phyloP scores from a whole-genome alignment of 2,329 filamentous ascomycete genomes.

The Scedosporium minutisporum region DNA sequence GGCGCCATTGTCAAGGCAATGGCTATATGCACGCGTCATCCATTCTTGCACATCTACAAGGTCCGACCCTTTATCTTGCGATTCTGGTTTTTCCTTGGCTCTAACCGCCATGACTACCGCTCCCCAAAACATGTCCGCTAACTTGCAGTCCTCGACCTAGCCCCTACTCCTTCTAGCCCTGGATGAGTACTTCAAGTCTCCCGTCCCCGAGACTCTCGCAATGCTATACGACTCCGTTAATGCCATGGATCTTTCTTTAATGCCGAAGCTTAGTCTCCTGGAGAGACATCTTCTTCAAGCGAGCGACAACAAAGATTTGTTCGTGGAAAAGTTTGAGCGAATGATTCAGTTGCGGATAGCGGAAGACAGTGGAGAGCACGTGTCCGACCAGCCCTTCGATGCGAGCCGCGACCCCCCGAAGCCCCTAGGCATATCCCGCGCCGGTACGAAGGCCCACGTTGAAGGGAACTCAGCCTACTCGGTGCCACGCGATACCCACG shows the following conservation, averaged over 20 bases:
- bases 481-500: slow-evolving; percentile 87
- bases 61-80: slow-evolving; percentile 29
- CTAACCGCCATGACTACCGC: no score
- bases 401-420: slow-evolving; percentile 38
- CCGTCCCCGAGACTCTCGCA: slow-evolving; percentile 76
- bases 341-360: slow-evolving; percentile 79
- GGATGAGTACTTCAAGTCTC: slow-evolving; percentile 94
- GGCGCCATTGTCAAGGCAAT: slow-evolving; percentile 95
- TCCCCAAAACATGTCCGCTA: slow-evolving; percentile 6
- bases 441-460: slow-evolving; percentile 53
- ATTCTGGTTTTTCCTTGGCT: neutral
- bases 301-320: slow-evolving; percentile 90
- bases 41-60: slow-evolving; percentile 98
- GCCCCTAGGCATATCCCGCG: slow-evolving; percentile 42
- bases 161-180: slow-evolving; percentile 81
- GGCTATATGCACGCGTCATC: slow-evolving; percentile 96
- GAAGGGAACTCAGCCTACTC: slow-evolving; percentile 58
- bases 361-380: slow-evolving; percentile 44
- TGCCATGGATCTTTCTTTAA: slow-evolving; percentile 88
- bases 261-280: slow-evolving; percentile 75
- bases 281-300: slow-evolving; percentile 81
- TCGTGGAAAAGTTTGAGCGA: slow-evolving; percentile 92
- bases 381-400: slow-evolving; percentile 33
- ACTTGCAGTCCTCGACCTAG: slow-evolving; percentile 29
- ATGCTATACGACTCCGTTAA: slow-evolving; percentile 90